These are phyloP conservation scores for Hemileccinum impolitum DNA, from an alignment of 768 basidiomycete species.

Conservation along the genomic window DNA sequence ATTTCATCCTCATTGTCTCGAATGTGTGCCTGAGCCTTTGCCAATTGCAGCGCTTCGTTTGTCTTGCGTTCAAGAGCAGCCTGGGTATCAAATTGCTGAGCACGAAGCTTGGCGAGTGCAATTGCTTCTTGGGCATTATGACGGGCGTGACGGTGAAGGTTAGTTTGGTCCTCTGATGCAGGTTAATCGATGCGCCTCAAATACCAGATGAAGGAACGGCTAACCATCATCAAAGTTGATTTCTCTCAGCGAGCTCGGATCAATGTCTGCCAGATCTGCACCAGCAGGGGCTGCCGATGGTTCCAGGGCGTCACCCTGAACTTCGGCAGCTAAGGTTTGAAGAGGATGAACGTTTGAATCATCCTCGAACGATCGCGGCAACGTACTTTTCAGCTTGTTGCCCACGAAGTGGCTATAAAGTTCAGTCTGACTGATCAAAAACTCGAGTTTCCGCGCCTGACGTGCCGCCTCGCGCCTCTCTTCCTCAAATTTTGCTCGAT, in stretches of 20 bases:
- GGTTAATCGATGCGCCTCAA: conserved; percentile 1
- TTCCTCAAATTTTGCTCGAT: conserved; percentile 84
- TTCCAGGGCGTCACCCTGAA: conserved; percentile 58
- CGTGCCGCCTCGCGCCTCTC: conserved; percentile 91
- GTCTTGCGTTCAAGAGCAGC: conserved; percentile 79
- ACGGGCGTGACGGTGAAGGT: conserved; percentile 79
- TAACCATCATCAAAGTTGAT: conserved; percentile 91
- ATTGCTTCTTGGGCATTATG: conserved; percentile 90
- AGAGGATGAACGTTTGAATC: conserved; percentile 13
- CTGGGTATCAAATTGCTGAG: conserved; percentile 80
- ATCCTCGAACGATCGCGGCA: conserved; percentile 9
- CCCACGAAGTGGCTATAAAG: conserved; percentile 99
- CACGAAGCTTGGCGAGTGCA: conserved; percentile 70
- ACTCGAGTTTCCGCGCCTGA: conserved; percentile 95
- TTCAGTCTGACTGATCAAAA: conserved; percentile 97
- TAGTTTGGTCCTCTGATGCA: conserved; percentile 76
- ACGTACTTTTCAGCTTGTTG: conserved; percentile 87
- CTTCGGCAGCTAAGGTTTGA: conserved; percentile 58
- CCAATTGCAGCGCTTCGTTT: conserved; percentile 69
- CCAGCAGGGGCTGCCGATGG: conserved; percentile 47
- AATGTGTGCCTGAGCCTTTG: conserved; percentile 49
- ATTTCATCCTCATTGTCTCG: conserved; percentile 41
- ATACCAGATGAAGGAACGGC: conserved; percentile 17
- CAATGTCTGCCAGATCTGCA: conserved; percentile 54
- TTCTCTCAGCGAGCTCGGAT: conserved; percentile 54